These are phyloP conservation scores for Parmelia sp. DNA, from an alignment of 495 filamentous ascomycete species.

Conservation along the genomic window DNA sequence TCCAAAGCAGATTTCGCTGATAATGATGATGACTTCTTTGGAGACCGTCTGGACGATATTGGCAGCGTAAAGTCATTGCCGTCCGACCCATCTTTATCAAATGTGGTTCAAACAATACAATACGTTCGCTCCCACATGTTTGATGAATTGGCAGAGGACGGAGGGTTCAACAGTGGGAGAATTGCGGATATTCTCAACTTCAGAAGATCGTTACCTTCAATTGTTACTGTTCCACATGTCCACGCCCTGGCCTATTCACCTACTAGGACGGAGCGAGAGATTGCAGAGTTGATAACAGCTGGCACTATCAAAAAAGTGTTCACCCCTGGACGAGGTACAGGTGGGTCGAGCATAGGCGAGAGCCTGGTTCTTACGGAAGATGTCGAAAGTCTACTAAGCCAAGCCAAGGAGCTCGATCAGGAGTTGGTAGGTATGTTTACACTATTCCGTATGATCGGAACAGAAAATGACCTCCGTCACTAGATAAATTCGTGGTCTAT, in stretches of 20 bases:
- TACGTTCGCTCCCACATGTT: conserved; percentile 63
- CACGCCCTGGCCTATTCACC: conserved; percentile 59
- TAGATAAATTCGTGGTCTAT: conserved; percentile 50
- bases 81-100: conserved; percentile 48
- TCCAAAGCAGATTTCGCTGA: conserved; percentile 30
- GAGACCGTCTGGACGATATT: conserved; percentile 50
- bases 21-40: conserved; percentile 38
- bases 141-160: conserved; percentile 53
- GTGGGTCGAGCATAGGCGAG: conserved; percentile 58
- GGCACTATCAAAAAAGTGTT: conserved; percentile 61
- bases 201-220: conserved; percentile 57
- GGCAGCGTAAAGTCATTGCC: conserved; percentile 48
- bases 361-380: conserved; percentile 59
- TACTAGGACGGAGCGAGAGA: conserved; percentile 67
- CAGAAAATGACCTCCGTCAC: not conserved
- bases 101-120: conserved; percentile 58
- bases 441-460: not conserved
- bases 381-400: conserved; percentile 51
- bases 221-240: conserved; percentile 65
- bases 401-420: conserved; percentile 38
- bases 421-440: conserved; percentile 41
- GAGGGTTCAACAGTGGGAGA: conserved; percentile 68
- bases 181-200: conserved; percentile 66
- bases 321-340: conserved; percentile 57
- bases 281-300: conserved; percentile 53